Base-by-base conservation (phyloP, 768 basidiomycete genomes). In the Rhodotorula graminis region DNA sequence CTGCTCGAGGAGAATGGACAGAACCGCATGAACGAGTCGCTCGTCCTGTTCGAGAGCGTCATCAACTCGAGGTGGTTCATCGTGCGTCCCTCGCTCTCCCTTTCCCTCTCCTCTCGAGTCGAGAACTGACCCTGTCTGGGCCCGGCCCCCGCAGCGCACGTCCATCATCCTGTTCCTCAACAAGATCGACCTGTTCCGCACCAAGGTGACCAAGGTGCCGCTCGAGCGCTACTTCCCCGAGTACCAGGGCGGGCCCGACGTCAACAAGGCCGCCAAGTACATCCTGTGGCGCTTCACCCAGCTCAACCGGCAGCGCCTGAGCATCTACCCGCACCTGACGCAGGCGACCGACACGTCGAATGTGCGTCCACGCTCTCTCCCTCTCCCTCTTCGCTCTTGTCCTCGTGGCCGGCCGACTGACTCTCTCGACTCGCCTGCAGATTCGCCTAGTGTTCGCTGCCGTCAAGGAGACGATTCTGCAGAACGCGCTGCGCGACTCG, bases 241-340 rank as follows among this genome's bases (percentile, higher is more conserved):
- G 73, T 84, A 77, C 57, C 53, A 69, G 15, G 69, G 67, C 58
- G 18, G 64, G 68, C 27, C 47, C 23, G 56, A 57, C 18, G 82
- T 83, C 71, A 82, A 83, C 78, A 83, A 83, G 73, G 83, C 81
- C 33, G 82, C 82, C 12, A 83, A 83, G 71, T 83, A 82, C 75
- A 93, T 97, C 65, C 83, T 97, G 50, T 96, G 92, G 93, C 84
- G 90, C 78, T 97, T 95, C 77, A 93, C 93, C 85, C 91, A 95
- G 81, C 89, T 90, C 67, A 83, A 83, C 70, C 70, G 82, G 37
- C 82, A 82, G 23, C 71, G 81, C 53, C 71, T 83, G 76, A 92
- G 89, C 69, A 90, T 96, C 29, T 96, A 94, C 81, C 93, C 93
- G 6, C 93, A 96, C 40, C 14, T 76, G 61, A 74, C 74, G 19